These are phyloP conservation scores for Corrigiola litoralis DNA, from an alignment of 179 eudicot species.

Conservation along the genomic window DNA sequence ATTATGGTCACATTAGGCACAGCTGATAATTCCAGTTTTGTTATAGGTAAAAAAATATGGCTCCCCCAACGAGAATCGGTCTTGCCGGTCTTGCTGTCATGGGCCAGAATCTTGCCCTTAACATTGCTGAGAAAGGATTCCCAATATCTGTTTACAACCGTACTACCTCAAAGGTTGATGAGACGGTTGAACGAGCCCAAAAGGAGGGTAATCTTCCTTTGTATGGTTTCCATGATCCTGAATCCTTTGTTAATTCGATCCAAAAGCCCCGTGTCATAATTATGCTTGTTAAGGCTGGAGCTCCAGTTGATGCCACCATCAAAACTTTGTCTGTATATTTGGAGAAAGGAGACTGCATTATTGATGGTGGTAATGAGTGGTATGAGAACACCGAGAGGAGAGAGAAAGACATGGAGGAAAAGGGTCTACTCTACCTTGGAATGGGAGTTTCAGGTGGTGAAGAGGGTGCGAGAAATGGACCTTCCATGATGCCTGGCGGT, in stretches of 20 bases:
- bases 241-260: constrained; percentile 65
- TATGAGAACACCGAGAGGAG: constrained; percentile 91
- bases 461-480: constrained; percentile 90
- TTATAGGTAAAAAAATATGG: constrained; percentile 30
- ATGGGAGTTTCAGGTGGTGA: constrained; percentile 99
- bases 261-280: constrained; percentile 88
- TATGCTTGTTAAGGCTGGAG: constrained; percentile 87
- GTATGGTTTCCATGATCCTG: constrained; percentile 70
- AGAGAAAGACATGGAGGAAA: constrained; percentile 57
- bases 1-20: not conserved
- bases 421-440: constrained; percentile 82
- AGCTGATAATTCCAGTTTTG: not conserved
- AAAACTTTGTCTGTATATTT: constrained; percentile 65
- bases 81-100: constrained; percentile 93
- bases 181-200: constrained; percentile 73
- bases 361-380: constrained; percentile 93
- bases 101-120: constrained; percentile 96
- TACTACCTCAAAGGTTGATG: constrained; percentile 76
- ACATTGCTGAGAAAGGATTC: constrained; percentile 88
- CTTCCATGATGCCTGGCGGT: constrained; percentile 96
- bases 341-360: constrained; percentile 81
- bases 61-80: constrained; percentile 71
- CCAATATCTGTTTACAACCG: constrained; percentile 88
- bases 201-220: constrained; percentile 75
- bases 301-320: constrained; percentile 83